phyloP scores from a whole-genome alignment of 1,284 basidiomycete species.

The Mycosarcoma maydis region DNA sequence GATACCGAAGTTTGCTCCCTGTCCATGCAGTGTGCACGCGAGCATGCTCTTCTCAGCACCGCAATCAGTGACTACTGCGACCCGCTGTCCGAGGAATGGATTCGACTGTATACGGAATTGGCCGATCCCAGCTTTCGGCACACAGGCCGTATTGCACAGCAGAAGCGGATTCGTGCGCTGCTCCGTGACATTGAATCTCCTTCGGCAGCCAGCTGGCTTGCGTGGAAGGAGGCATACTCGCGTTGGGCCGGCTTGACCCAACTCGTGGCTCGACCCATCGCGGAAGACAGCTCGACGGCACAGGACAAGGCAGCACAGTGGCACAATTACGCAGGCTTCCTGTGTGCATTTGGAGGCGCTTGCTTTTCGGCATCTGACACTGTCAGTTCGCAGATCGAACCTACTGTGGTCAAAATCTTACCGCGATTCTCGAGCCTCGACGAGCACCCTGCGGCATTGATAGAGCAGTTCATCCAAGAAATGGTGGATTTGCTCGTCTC shows the following conservation, averaged over 20 bases:
- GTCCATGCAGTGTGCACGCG: slow-evolving; percentile 47
- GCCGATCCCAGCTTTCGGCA: slow-evolving; percentile 43
- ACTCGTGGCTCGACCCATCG: slow-evolving; percentile 39
- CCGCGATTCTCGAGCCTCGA: slow-evolving; percentile 31
- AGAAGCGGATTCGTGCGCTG: slow-evolving; percentile 80
- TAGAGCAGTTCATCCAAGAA: slow-evolving; percentile 59
- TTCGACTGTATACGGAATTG: slow-evolving; percentile 41
- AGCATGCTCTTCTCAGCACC: slow-evolving; percentile 25
- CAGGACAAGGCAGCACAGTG: slow-evolving; percentile 71
- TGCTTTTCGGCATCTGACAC: slow-evolving; percentile 67
- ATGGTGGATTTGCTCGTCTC: slow-evolving; percentile 64
- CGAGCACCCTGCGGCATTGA: slow-evolving; percentile 36
- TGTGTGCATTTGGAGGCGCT: slow-evolving; percentile 79
- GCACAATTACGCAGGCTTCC: slow-evolving; percentile 85
- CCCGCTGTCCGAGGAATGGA: slow-evolving; percentile 45
- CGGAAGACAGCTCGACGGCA: slow-evolving; percentile 74
- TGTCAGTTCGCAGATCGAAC: slow-evolving; percentile 24
- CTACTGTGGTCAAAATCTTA: slow-evolving; percentile 19
- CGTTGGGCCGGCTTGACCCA: slow-evolving; percentile 72
- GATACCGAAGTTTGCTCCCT: slow-evolving; percentile 58
- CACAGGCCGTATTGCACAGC: slow-evolving; percentile 76
- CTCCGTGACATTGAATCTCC: slow-evolving; percentile 75
- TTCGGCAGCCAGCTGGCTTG: slow-evolving; percentile 75
- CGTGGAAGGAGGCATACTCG: slow-evolving; percentile 83
- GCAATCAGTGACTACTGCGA: slow-evolving; percentile 26